Evolutionary conservation across 225 moss, liverwort and hornwort genomes (phyloP).

Genomic region (Anthoceros angustus): DNA sequence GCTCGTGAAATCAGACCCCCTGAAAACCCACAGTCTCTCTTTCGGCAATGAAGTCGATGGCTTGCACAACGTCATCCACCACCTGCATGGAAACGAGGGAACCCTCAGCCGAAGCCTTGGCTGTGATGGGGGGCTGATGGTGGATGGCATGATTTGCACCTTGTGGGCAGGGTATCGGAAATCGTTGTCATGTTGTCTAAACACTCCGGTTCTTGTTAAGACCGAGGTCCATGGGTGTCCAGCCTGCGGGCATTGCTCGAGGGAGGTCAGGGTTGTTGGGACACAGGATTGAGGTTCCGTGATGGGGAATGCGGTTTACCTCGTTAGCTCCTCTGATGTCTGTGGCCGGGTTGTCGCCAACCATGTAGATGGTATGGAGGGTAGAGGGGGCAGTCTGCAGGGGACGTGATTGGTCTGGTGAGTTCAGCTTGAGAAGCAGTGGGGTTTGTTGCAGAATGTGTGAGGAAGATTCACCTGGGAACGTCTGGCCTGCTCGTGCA

Average conservation of each 20-base stretch:
- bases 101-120: neutral
- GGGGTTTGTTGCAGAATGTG: neutral
- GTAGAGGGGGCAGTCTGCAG: conserved; percentile 10
- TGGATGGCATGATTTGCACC: neutral
- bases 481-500: conserved; percentile 23
- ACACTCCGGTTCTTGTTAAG: conserved; percentile 55
- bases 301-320: neutral
- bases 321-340: conserved; percentile 61
- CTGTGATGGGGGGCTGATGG: no score
- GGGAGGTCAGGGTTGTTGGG: no score
- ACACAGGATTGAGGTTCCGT: no score
- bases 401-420: conserved; percentile 8
- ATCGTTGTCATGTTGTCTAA: conserved; percentile 26
- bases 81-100: conserved; percentile 3
- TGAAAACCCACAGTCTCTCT: conserved; percentile 23
- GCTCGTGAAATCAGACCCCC: no score
- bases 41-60: conserved; percentile 50
- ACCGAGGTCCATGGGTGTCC: conserved; percentile 72
- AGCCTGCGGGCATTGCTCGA: neutral
- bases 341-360: conserved; percentile 71
- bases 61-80: conserved; percentile 68
- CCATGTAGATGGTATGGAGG: conserved; percentile 44
- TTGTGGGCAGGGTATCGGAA: conserved; percentile 31
- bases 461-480: conserved; percentile 13
- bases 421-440: neutral